Evolutionary conservation across 768 basidiomycete genomes (phyloP).

Genomic region (Tephrocybe sp.): DNA sequence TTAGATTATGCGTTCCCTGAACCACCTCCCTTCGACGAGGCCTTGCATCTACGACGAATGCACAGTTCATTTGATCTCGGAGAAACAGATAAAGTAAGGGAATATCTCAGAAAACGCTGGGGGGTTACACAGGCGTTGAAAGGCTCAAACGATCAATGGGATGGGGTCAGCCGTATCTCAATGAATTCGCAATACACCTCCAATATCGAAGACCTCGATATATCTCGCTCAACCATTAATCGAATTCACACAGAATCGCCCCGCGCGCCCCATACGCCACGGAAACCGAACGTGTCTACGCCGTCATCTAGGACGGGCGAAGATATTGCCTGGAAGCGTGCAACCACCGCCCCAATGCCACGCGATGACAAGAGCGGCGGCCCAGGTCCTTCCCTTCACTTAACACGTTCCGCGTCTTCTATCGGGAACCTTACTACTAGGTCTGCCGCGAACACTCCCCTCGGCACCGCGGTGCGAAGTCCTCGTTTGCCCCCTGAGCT

Average conservation of each 20-base stretch:
- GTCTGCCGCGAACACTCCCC: background rate
- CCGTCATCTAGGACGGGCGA: background rate
- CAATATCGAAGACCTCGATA: background rate
- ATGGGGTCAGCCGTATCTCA: background rate
- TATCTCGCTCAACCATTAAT: background rate
- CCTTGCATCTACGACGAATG: conserved; percentile 36
- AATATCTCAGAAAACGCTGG: conserved; percentile 23
- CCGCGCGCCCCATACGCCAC: background rate
- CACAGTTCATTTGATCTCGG: conserved; percentile 38
- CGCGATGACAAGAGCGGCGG: background rate
- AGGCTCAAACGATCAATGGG: conserved; percentile 3
- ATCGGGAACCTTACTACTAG: too few species aligned
- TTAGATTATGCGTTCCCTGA: conserved; percentile 42
- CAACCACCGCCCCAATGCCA: conserved; percentile 5
- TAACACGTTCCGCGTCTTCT: background rate
- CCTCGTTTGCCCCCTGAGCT: conserved; percentile 12
- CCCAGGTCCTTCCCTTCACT: background rate
- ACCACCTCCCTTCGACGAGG: conserved; percentile 42
- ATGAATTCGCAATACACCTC: background rate
- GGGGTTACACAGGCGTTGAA: background rate
- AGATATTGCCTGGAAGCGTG: conserved; percentile 9
- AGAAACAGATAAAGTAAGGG: conserved; percentile 24
- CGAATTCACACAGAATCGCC: background rate
- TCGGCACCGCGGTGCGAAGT: background rate
- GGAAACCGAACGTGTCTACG: background rate